These are phyloP conservation scores for Solanum microdontum DNA, from an alignment of 257 asterid species.

Conservation along the genomic window DNA sequence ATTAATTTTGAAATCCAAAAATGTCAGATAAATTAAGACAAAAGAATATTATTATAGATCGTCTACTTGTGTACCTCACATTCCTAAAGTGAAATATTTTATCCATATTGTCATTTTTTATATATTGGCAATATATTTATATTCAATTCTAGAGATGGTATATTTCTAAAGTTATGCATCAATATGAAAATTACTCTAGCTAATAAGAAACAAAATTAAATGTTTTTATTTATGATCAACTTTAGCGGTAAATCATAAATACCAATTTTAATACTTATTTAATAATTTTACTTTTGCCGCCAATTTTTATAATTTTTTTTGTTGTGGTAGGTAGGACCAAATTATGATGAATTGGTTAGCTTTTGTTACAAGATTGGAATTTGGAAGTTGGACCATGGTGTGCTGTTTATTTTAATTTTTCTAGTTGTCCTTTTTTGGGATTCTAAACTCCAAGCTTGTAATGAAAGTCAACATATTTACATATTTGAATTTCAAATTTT, in stretches of 20 bases:
- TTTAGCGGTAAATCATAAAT: not conserved
- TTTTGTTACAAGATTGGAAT: not conserved
- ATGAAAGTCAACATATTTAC: not conserved
- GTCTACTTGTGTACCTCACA: not conserved
- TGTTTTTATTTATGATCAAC: not conserved
- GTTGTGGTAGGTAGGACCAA: not conserved
- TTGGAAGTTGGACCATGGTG: not conserved
- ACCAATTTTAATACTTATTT: not conserved
- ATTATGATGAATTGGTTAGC: not conserved
- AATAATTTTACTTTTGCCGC: not conserved
- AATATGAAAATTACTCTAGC: too few species aligned
- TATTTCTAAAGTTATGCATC: not conserved
- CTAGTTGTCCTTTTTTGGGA: not conserved
- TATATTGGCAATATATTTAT: not conserved
- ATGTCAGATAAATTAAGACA: rapidly evolving
- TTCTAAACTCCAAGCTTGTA: not conserved
- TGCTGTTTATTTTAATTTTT: not conserved
- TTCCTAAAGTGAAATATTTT: too few species aligned
- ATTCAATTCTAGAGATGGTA: not conserved
- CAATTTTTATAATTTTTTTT: not conserved
- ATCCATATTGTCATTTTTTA: too few species aligned
- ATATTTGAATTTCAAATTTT: not conserved
- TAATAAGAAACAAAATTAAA: not conserved
- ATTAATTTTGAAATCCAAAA: too few species aligned
- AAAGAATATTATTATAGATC: too few species aligned